Evolutionary conservation across 768 basidiomycete genomes (phyloP).

Genomic region (Rhodotorula toruloides): DNA sequence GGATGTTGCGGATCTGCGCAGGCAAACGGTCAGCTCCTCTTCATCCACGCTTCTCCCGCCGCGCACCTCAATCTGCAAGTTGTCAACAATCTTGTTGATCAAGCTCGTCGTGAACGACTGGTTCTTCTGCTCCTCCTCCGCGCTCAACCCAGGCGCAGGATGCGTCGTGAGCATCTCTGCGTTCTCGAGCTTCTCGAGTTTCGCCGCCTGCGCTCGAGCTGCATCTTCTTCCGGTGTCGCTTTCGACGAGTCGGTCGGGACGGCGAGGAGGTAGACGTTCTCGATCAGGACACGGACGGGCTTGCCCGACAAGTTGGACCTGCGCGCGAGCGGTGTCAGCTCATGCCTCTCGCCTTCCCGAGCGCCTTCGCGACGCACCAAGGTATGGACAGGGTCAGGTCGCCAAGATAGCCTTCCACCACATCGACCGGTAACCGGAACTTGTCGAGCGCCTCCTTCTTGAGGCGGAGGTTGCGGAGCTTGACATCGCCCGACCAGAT

Average conservation of each 20-base stretch:
- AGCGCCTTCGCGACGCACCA: conserved; percentile 53
- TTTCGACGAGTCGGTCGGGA: conserved; percentile 60
- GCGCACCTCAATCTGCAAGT: conserved; percentile 79
- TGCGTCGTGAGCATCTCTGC: conserved; percentile 62
- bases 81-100: conserved; percentile 85
- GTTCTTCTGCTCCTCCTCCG: conserved; percentile 59
- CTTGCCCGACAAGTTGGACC: conserved; percentile 66
- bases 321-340: conserved; percentile 43
- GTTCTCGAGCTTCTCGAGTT: conserved; percentile 79
- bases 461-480: conserved; percentile 67
- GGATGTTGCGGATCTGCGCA: conserved; percentile 60
- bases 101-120: conserved; percentile 78
- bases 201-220: conserved; percentile 69
- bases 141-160: conserved; percentile 32
- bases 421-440: conserved; percentile 94
- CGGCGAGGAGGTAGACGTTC: conserved; percentile 89
- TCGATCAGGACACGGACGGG: conserved; percentile 87
- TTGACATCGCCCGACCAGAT: conserved; percentile 67
- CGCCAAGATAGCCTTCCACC: conserved; percentile 81
- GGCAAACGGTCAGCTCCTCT: too few species aligned
- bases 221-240: conserved; percentile 70
- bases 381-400: conserved; percentile 75
- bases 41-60: neutral
- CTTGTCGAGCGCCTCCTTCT: conserved; percentile 88
- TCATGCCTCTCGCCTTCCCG: neutral